Evolutionary conservation across 345 rosid genomes (phyloP), one percentile per base, ranked within the genome.

Genomic region (Syzygium oleosum): DNA sequence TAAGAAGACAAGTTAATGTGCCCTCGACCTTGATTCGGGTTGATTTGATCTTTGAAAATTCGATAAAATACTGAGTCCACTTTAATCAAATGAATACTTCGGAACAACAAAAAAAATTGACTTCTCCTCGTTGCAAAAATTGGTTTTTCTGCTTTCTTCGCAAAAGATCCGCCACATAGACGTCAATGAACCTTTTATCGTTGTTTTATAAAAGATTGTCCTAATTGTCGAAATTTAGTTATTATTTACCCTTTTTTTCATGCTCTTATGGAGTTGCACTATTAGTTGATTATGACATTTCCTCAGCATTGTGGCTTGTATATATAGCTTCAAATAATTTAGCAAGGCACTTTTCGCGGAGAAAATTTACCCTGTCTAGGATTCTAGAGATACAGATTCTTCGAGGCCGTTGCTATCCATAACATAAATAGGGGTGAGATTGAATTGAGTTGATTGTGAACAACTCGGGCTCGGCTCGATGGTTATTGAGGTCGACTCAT

Each of bases 161-260:
- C 65, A 25, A 25, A 25, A 25, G 11, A 11, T 58, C 0, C 14
- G 29, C 65, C 65, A 11, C 15, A 58, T 58, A 25, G 29, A 58
- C 6, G 29, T 58, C 65, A 58, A 58, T 58, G 65, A 58, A 25
- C 65, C 65, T 25, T 11, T 58, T 58, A 11, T 58, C 13, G 13
- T 56, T 23, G 61, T 22, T 58, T 23, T 25, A 25, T 10, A 58
- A 58, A 58, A 58, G 1, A 58, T 58, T 25, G 7, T 58, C 25
- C 65, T 25, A 58, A 58, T 58, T 58, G 29, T 58, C 65, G 0
- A 58, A 58, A 0, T 25, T 58, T 14, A 58, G 1, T 11, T 58
- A 1, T 58, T 58, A 58, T 58, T 25, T 58, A 12, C 0, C 25
- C 0, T 9, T 1, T 22, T 56, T 3, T 55, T 8, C 9, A 19